phyloP scores from a whole-genome alignment of 2,329 filamentous ascomycete genomes.

The Fusarium mundagurra region DNA sequence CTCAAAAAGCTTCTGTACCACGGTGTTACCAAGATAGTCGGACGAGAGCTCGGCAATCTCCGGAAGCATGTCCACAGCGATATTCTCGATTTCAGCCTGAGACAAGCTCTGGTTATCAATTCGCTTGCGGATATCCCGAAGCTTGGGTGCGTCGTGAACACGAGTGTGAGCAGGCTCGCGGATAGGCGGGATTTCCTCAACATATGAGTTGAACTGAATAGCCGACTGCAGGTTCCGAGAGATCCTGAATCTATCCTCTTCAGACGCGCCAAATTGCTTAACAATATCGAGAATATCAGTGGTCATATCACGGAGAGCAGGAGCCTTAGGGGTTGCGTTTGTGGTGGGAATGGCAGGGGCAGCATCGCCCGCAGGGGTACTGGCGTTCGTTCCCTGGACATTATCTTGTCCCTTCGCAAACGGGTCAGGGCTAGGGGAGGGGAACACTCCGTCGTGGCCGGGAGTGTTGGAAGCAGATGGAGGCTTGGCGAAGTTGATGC shows the following conservation, averaged over 20 bases:
- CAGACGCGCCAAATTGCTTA: slow-evolving; percentile 84
- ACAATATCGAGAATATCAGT: slow-evolving; percentile 87
- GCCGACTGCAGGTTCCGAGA: slow-evolving; percentile 78
- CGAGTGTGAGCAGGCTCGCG: slow-evolving; percentile 88
- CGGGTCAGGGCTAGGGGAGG: slow-evolving; percentile 90
- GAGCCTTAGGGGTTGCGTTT: slow-evolving; percentile 69
- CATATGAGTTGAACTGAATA: slow-evolving; percentile 76
- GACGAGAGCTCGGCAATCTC: slow-evolving; percentile 95
- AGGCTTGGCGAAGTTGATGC: slow-evolving; percentile 97
- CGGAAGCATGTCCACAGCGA: slow-evolving; percentile 92
- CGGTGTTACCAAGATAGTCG: slow-evolving; percentile 97
- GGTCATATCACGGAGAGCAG: slow-evolving; percentile 80
- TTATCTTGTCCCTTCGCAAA: slow-evolving; percentile 69
- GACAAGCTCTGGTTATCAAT: slow-evolving; percentile 95
- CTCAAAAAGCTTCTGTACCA: slow-evolving; percentile 99
- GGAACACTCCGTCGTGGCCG: slow-evolving; percentile 85
- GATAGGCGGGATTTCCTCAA: slow-evolving; percentile 88
- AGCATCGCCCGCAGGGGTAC: slow-evolving; percentile 49
- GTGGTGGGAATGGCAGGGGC: slow-evolving; percentile 45
- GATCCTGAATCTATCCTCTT: slow-evolving; percentile 80
- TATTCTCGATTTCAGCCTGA: slow-evolving; percentile 88
- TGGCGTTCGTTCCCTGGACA: slow-evolving; percentile 42
- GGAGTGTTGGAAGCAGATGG: slow-evolving; percentile 90
- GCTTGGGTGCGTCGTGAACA: slow-evolving; percentile 91
- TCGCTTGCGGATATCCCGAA: slow-evolving; percentile 94